Conservation (phyloP, 139 green algal genomes). For the Diplosphaera chodatii region DNA sequence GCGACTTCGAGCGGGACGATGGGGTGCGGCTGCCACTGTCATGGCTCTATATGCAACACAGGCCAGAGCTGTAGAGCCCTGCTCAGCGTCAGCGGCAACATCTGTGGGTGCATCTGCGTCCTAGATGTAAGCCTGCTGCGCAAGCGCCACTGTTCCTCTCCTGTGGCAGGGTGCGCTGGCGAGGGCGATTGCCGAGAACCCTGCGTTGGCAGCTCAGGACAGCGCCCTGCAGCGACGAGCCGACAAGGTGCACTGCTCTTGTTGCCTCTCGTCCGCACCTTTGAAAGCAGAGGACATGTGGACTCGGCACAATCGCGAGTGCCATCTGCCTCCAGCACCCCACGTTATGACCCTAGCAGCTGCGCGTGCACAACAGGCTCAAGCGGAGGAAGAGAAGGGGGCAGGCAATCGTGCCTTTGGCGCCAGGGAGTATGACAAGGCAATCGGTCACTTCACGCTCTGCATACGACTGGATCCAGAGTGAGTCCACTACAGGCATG, state of each 20-base stretch:
- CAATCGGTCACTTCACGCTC: constrained; percentile 51
- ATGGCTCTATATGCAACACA: too few species aligned
- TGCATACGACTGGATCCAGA: constrained; percentile 71
- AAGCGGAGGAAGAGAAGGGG: constrained; percentile 60
- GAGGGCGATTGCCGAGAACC: constrained; percentile 67
- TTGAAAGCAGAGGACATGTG: too few species aligned
- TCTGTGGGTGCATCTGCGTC: too few species aligned
- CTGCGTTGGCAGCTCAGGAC: constrained; percentile 53
- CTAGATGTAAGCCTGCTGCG: too few species aligned
- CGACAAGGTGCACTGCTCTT: constrained; percentile 9
- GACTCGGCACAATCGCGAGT: too few species aligned
- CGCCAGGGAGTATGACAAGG: constrained; percentile 36
- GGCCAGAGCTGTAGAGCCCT: too few species aligned
- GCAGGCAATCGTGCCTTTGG: constrained; percentile 65
- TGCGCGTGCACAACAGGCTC: constrained; percentile 16
- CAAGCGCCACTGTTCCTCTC: too few species aligned
- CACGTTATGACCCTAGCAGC: too few species aligned
- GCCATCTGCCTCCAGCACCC: too few species aligned
- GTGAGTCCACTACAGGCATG: too few species aligned
- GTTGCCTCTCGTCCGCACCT: not conserved
- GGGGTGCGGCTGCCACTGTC: constrained; percentile 10
- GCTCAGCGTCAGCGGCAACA: too few species aligned
- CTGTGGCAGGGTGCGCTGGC: constrained; percentile 58
- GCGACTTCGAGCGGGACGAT: constrained; percentile 26
- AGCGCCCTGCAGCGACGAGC: constrained; percentile 27